Base-by-base conservation (phyloP, 306 rosid species). In the Elaeagnus macrophylla region DNA sequence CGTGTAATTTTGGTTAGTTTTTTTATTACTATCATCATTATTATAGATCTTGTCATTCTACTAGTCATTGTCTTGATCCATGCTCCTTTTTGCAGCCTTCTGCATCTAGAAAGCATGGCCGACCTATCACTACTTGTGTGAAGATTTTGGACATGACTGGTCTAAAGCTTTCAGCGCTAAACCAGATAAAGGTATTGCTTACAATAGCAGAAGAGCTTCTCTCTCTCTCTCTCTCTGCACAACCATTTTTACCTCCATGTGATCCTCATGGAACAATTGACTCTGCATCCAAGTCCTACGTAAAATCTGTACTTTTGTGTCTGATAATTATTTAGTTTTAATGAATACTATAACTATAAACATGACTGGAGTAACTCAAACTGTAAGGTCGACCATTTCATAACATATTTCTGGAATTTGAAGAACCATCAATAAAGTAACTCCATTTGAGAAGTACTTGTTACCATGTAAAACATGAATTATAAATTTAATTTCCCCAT, bases 131-230 rank as follows among this genome's bases (percentile, higher is more conserved):
- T 14, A 91, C 89, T 0, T 80, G 97, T 12, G 75, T 91, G 59
- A 91, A 91, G 68, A 96, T 91, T 60, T 75, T 91, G 57, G 97
- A 91, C 67, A 91, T 91, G 97, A 91, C 95, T 42, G 96, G 97
- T 49, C 75, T 91, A 70, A 91, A 80, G 81, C 71, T 91, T 38
- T 86, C 97, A 35, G 96, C 97, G 57, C 72, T 91, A 65, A 91
- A 69, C 71, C 97, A 82, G 65, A 91, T 80, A 40, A 91, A 91
- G 96, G 97, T 86, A 65, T 38, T 42, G 53, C 57, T 62, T 42
- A 8, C 38, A 40, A n/a, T 13, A 2, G 10, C 18, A 16, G 9
- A 53, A 14, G 9, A 18, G 44, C 38, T 37, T 15, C 18, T 59
- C 46, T 44, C 9, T 43, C 47, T 53, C 32, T 32, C 1, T 45